phyloP scores from a whole-genome alignment of 1,284 basidiomycete genomes.

The Rhodotorula sp. region DNA sequence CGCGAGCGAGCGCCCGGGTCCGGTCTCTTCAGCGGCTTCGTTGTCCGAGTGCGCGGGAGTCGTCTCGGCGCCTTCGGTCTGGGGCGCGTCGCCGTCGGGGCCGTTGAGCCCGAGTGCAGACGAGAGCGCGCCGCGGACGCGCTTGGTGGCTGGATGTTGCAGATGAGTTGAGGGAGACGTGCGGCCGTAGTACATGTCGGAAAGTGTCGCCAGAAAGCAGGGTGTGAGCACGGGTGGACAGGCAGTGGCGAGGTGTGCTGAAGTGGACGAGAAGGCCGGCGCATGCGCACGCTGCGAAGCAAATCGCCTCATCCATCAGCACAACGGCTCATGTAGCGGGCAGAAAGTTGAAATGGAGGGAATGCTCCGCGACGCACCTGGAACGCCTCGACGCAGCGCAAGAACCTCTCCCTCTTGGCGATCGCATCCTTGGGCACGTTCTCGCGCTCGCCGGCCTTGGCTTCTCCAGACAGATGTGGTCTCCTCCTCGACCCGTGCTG shows the following conservation, averaged over 20 bases:
- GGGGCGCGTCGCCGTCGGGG: background rate
- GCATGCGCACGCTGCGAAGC: background rate
- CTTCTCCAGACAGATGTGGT: background rate
- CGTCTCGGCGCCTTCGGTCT: background rate
- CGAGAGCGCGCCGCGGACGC: background rate
- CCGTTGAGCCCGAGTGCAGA: background rate
- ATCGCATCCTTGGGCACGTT: background rate
- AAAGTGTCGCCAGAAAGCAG: background rate
- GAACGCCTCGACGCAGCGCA: slow-evolving; percentile 1
- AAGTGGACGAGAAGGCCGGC: background rate
- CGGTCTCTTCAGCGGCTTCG: background rate
- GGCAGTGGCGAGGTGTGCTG: background rate
- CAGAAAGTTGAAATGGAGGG: too few species aligned
- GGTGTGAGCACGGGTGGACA: background rate
- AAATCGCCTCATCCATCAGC: too few species aligned
- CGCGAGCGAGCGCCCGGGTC: background rate
- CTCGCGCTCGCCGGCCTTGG: background rate
- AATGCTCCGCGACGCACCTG: background rate
- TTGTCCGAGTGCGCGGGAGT: background rate
- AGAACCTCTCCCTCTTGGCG: background rate
- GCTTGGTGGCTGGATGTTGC: background rate
- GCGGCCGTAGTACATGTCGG: background rate
- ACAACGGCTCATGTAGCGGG: too few species aligned
- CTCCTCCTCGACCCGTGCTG: background rate
- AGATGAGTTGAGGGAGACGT: background rate